Base-by-base conservation (phyloP, 768 basidiomycete species). In the Phylloporus rhodoxanthus region DNA sequence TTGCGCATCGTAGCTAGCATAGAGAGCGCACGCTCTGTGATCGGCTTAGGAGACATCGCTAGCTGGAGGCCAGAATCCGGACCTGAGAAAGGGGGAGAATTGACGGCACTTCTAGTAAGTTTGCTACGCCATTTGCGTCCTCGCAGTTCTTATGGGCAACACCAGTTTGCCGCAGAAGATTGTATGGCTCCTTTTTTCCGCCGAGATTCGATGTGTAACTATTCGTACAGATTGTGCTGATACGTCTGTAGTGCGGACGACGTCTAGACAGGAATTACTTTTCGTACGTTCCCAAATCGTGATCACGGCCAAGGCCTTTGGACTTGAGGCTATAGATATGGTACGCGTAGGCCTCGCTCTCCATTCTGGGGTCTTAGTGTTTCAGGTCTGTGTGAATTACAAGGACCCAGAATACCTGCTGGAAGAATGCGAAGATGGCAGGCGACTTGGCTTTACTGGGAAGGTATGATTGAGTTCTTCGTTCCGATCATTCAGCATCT, bases 101-200 rank as follows among this genome's bases (percentile, higher is more conserved):
- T 94, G 45, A 74, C 69, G 43, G 85, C 83, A 8, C 70, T 93
- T 41, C 69, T 92, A 61, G 84, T 70, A 25, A 45, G 62, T 20
- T 28, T 21, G 23, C 17, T 8, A 29, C 9, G 30, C 3, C 11
- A 30, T 34, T 33, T 36, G 13, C 23, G 25, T 30, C 38, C 20
- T 36, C 29, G 41, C 45, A 23, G n/a, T 49, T n/a, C 37, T 52
- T 17, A 43, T 8, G 39, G 10, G 15, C 28, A 23, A 9, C 8
- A 13, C 19, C 57, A 95, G 93, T 97, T 96, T 65, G 93, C 90
- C 3, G 90, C 92, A 19, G 93, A 97, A 71, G 93, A 97, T 60
- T 95, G 91, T 92, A 66, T 55, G 77, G 61, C 20, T 37, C 9
- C 4, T 37, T 51, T 13, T 56, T 50, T 40, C 11, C 42, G 15